Evolutionary conservation across 2,329 filamentous ascomycete species (phyloP), one percentile per base, ranked within the genome.

Genomic region (Ascochyta pisi): DNA sequence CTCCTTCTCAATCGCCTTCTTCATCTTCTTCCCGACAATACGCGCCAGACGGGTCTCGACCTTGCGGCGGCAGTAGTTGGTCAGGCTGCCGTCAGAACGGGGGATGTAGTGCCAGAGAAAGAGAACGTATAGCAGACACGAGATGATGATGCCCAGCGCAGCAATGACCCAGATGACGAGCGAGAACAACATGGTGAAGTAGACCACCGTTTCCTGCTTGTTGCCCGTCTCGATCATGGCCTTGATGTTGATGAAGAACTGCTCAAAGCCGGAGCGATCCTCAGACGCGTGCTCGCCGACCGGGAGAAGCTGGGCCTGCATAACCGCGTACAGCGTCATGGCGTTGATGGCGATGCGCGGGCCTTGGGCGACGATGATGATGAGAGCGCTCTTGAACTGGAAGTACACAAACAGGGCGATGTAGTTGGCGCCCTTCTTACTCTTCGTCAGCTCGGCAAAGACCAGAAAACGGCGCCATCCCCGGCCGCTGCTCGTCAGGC

Each of bases 51-150:
- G 84, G 67, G 86, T 88, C 77, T 96, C 96, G 73, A 96, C 89
- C 79, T 98, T 98, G 41, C 92, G 89, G 59, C 91, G 89, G 73
- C 95, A 98, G 78, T 96, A 99, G 24, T 88, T 87, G 5, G 86
- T 86, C 27, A 99, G 82, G 7, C 90, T 88, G 6, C 92, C 91
- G 69, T 97, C 92, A 10, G 86, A 82, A 33, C 84, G 84, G 1
- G 93, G 92, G 58, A 99, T 94, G 77, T 94, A 95, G 76, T 95
- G 90, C 85, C 90, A 96, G 6, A 99, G 83, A 75, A 96, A 99
- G 67, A 91, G 85, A 34, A 96, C 76, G 76, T 96, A 98, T 57
- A 96, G 87, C 1, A 96, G 67, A 22, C 87, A 79, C 0, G 91
- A 92, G 9, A 90, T 71, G n/a, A 94, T 78, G 46, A 98, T 82